These are phyloP conservation scores for Clarkia xantiana DNA, from an alignment of 345 rosid species.

Conservation along the genomic window DNA sequence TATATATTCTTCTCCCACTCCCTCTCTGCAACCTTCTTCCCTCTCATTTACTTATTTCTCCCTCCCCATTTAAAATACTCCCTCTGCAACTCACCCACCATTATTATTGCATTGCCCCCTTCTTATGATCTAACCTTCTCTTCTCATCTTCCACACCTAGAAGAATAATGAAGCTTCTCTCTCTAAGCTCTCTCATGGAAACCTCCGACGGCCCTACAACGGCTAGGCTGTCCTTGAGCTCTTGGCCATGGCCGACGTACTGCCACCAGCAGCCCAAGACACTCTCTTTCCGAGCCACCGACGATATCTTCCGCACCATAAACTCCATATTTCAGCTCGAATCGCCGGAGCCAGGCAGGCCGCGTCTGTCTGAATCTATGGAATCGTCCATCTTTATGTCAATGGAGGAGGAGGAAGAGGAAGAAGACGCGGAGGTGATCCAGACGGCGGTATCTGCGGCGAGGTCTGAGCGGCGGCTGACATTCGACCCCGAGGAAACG, in stretches of 20 bases:
- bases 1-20: too few species aligned
- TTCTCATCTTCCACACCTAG: too few species aligned
- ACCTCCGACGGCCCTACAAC: not conserved
- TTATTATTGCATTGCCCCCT: too few species aligned
- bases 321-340: conserved; percentile 20
- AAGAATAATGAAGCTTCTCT: conserved; percentile 44
- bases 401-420: conserved; percentile 3
- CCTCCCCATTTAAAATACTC: too few species aligned
- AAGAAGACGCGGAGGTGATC: not conserved
- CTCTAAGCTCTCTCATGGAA: conserved; percentile 21
- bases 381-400: not conserved
- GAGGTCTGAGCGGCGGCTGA: conserved; percentile 37
- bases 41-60: too few species aligned
- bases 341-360: conserved; percentile 1
- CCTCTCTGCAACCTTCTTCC: too few species aligned
- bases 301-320: conserved; percentile 20
- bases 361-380: not conserved
- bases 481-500: conserved; percentile 54
- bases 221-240: not conserved
- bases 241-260: conserved; percentile 71
- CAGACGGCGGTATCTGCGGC: conserved; percentile 43
- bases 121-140: too few species aligned
- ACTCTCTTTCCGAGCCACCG: conserved; percentile 39
- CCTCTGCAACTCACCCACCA: too few species aligned
- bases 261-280: conserved; percentile 63